Evolutionary conservation across 805 yeast species (phyloP).

Genomic region (Kazachstania taianensis): DNA sequence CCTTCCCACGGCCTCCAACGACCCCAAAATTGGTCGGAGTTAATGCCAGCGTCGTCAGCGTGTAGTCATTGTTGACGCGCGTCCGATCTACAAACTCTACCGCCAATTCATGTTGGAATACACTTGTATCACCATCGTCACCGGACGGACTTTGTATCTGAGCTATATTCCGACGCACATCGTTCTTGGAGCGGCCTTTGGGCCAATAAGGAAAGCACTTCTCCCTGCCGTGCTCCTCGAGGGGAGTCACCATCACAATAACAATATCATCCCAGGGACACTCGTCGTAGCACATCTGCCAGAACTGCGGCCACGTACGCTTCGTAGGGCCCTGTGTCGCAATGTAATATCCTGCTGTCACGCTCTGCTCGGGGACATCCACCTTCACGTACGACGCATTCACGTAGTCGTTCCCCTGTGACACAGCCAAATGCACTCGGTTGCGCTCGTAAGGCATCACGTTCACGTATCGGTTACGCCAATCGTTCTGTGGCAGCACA

Average conservation of each 20-base stretch:
- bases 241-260: slow-evolving; percentile 66
- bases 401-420: slow-evolving; percentile 48
- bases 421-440: slow-evolving; percentile 36
- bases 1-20: slow-evolving; percentile 36
- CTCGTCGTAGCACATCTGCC: slow-evolving; percentile 72
- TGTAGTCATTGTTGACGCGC: slow-evolving; percentile 15
- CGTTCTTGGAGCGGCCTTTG: slow-evolving; percentile 11
- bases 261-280: slow-evolving; percentile 44
- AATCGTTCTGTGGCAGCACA: slow-evolving; percentile 17
- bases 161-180: slow-evolving; percentile 5
- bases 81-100: slow-evolving; percentile 14
- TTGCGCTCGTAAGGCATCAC: slow-evolving; percentile 58
- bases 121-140: slow-evolving; percentile 11
- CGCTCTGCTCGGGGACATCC: slow-evolving; percentile 17
- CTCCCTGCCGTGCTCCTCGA: slow-evolving; percentile 55
- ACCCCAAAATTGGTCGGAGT: slow-evolving; percentile 10
- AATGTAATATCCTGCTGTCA: slow-evolving; percentile 36
- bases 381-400: slow-evolving; percentile 65
- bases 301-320: slow-evolving; percentile 70
- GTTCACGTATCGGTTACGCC: slow-evolving; percentile 50
- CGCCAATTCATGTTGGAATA: slow-evolving; percentile 15
- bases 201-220: slow-evolving; percentile 84
- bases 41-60: slow-evolving; percentile 18
- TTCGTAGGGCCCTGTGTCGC: slow-evolving; percentile 76
- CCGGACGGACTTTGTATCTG: slow-evolving; percentile 19